These are phyloP conservation scores for Torrubiella hemipterigena DNA, from an alignment of 2,329 filamentous ascomycete genomes.

Conservation along the genomic window DNA sequence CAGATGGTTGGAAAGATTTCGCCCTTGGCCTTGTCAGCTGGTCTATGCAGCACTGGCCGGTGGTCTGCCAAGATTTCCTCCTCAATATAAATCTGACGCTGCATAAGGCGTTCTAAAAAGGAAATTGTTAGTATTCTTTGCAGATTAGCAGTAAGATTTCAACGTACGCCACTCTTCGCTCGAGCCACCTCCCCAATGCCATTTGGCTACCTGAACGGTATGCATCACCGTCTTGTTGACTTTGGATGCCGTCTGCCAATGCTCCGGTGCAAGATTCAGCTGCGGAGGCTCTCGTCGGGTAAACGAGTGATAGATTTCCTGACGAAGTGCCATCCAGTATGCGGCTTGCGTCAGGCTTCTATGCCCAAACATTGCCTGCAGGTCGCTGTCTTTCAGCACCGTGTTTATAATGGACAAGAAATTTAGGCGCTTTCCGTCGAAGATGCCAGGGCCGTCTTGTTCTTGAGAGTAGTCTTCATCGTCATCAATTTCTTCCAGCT, in stretches of 20 bases:
- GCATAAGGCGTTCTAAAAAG: slow-evolving; percentile 18
- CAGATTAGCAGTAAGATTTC: background rate
- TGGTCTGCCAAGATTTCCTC: slow-evolving; percentile 17
- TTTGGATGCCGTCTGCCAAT: slow-evolving; percentile 20
- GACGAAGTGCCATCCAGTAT: slow-evolving; percentile 28
- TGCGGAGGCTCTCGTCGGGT: slow-evolving; percentile 24
- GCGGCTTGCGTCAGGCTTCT: slow-evolving; percentile 24
- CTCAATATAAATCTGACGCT: slow-evolving; percentile 23
- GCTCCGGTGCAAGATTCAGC: slow-evolving; percentile 20
- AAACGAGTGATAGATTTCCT: slow-evolving; percentile 28
- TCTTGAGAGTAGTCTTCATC: slow-evolving; percentile 16
- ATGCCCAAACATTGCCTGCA: slow-evolving; percentile 21
- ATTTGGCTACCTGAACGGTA: slow-evolving; percentile 26
- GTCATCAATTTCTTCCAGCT: slow-evolving; percentile 28
- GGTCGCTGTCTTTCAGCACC: slow-evolving; percentile 23
- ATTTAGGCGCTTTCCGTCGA: slow-evolving; percentile 17
- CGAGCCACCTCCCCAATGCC: slow-evolving; percentile 24
- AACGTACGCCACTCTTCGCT: slow-evolving; percentile 24
- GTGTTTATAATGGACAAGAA: slow-evolving; percentile 28
- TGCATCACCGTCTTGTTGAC: slow-evolving; percentile 28
- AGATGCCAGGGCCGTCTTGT: background rate
- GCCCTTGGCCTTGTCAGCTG: slow-evolving; percentile 22
- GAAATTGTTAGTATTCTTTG: slow-evolving; percentile 2
- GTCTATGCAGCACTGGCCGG: slow-evolving; percentile 20
- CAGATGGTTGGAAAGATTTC: slow-evolving; percentile 27